Evolutionary conservation across 768 basidiomycete genomes (phyloP).

Genomic region (Phlegmacium glaucopus): DNA sequence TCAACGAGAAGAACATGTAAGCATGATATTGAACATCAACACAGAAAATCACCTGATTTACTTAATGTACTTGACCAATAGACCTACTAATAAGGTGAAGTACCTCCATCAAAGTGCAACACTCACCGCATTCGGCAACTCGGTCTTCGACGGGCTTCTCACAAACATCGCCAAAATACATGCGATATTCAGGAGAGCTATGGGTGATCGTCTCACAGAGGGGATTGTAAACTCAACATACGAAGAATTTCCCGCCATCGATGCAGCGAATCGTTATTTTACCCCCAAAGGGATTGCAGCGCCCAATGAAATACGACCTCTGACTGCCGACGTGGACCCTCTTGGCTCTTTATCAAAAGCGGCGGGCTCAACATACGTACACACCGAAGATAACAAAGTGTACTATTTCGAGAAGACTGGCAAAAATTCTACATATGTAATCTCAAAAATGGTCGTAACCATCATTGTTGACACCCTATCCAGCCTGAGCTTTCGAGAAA

Average conservation of each 20-base stretch:
- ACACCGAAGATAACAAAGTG: constrained; percentile 14
- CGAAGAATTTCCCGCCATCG: not conserved
- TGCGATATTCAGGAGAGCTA: not conserved
- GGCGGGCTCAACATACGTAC: constrained; percentile 1
- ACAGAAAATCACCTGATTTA: no score
- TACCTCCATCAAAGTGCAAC: not conserved
- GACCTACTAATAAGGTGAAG: not conserved
- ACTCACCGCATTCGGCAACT: not conserved
- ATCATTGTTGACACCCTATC: no score
- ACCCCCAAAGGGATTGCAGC: constrained; percentile 1
- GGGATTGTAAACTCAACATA: not conserved
- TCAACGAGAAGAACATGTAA: not conserved
- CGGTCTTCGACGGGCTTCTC: not conserved
- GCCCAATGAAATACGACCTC: not conserved
- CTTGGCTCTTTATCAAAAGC: constrained; percentile 1
- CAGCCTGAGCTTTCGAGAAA: not conserved
- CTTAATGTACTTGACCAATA: no score
- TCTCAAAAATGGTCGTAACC: no score
- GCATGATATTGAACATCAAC: no score
- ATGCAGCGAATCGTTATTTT: constrained; percentile 8
- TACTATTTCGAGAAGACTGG: constrained; percentile 2
- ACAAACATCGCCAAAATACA: not conserved
- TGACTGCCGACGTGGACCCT: constrained; percentile 4
- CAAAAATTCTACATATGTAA: no score
- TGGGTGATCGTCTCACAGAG: not conserved